phyloP scores from a whole-genome alignment of 1,284 basidiomycete genomes.

The Ustilago cynodontis region DNA sequence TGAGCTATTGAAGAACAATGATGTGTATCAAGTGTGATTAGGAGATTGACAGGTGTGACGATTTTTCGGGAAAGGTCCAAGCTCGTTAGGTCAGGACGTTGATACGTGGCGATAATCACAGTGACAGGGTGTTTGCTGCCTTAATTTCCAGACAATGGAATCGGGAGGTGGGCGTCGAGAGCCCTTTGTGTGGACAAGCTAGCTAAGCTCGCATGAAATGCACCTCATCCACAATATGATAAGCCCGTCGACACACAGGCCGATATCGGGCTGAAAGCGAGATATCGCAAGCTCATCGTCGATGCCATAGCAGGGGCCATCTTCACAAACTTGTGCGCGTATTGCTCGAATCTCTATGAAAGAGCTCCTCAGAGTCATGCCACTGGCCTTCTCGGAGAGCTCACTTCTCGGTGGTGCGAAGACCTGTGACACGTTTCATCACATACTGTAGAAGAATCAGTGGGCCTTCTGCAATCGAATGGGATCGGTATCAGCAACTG shows the following conservation, averaged over 20 bases:
- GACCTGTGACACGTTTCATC: no score
- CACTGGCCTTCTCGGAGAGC: no score
- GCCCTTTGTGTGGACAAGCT: not conserved
- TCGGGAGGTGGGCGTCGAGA: not conserved
- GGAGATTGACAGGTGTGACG: slow-evolving; percentile 9
- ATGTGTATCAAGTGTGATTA: slow-evolving; percentile 2
- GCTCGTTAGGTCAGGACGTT: not conserved
- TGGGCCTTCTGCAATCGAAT: no score
- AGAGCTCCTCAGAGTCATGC: no score
- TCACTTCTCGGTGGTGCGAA: no score
- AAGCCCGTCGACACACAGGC: not conserved
- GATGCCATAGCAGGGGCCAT: not conserved
- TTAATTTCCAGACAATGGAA: not conserved
- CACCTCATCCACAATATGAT: not conserved
- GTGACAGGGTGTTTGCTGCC: slow-evolving; percentile 1
- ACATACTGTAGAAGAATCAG: no score
- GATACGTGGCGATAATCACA: slow-evolving; percentile 14
- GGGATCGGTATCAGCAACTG: not conserved
- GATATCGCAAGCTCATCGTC: not conserved
- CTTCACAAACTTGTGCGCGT: not conserved
- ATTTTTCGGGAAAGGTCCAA: slow-evolving; percentile 12
- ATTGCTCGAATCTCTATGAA: no score
- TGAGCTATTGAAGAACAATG: not conserved
- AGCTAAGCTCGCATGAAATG: not conserved
- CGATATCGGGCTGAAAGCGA: not conserved